phyloP scores from a whole-genome alignment of 306 rosid genomes.

The Prunus salicina region DNA sequence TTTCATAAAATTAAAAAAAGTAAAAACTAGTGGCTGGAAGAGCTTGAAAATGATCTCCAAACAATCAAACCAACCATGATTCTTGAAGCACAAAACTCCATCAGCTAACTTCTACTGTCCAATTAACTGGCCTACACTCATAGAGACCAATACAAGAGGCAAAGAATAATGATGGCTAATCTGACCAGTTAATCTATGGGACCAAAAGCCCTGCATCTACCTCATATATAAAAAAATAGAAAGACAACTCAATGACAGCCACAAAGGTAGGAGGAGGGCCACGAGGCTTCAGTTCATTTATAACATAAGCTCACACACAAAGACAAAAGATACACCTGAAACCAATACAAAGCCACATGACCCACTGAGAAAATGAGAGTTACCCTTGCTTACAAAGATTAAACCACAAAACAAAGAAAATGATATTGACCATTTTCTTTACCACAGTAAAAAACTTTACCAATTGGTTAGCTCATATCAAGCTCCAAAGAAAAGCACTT shows the following conservation, averaged over 20 bases:
- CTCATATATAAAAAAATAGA: background rate
- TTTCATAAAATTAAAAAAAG: background rate
- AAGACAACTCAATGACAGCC: conserved; percentile 26
- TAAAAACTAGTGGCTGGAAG: conserved; percentile 7
- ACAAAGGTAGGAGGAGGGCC: conserved; percentile 24
- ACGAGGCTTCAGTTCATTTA: conserved; percentile 14
- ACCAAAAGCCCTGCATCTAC: conserved; percentile 2
- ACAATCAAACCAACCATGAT: conserved; percentile 29
- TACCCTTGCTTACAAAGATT: background rate
- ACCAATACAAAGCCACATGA: conserved; percentile 4
- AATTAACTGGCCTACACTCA: background rate
- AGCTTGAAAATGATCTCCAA: background rate
- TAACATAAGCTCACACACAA: conserved; percentile 10
- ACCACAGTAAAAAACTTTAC: conserved; percentile 5
- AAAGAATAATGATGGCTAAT: conserved; percentile 4
- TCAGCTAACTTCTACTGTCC: conserved; percentile 5
- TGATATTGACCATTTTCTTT: background rate
- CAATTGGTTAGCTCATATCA: background rate
- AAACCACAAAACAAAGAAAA: background rate
- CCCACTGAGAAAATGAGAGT: conserved; percentile 26
- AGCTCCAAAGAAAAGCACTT: background rate
- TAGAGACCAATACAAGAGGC: background rate
- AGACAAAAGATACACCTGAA: conserved; percentile 21
- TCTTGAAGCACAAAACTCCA: conserved; percentile 32
- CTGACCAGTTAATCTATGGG: conserved; percentile 24